These are phyloP conservation scores for Ophiostoma angusticollis DNA, from an alignment of 2,329 filamentous ascomycete genomes.

Conservation along the genomic window DNA sequence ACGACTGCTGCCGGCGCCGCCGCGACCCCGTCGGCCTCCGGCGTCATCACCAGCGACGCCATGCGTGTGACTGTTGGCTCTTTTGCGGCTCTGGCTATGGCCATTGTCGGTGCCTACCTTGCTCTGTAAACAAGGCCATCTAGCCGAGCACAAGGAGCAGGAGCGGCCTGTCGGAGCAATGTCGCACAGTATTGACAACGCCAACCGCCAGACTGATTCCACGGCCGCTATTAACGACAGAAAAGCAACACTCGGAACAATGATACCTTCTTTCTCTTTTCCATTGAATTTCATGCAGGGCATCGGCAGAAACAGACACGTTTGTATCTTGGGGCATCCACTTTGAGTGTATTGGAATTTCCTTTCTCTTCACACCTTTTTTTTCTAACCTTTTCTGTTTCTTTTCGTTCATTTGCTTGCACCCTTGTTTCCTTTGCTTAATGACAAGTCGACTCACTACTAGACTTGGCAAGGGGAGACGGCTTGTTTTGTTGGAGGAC, in stretches of 20 bases:
- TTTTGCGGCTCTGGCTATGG: slow-evolving; percentile 22
- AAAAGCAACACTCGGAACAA: not conserved
- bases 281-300: not conserved
- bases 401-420: no score
- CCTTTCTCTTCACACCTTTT: not conserved
- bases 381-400: not conserved
- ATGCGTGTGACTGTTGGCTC: slow-evolving; percentile 21
- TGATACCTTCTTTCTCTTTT: not conserved
- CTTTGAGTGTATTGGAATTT: not conserved
- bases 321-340: not conserved
- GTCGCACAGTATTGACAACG: not conserved
- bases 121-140: slow-evolving; percentile 21
- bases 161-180: not conserved
- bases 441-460: no score
- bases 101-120: slow-evolving; percentile 22
- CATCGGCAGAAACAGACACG: not conserved
- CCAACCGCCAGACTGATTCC: not conserved
- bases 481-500: no score
- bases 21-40: slow-evolving; percentile 11
- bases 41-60: slow-evolving; percentile 18
- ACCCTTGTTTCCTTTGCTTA: no score
- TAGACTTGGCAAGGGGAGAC: no score
- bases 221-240: not conserved
- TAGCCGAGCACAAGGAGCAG: not conserved
- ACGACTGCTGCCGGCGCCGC: not conserved